Conservation (phyloP, 2,329 filamentous ascomycete species). For the Curvularia sp. region DNA sequence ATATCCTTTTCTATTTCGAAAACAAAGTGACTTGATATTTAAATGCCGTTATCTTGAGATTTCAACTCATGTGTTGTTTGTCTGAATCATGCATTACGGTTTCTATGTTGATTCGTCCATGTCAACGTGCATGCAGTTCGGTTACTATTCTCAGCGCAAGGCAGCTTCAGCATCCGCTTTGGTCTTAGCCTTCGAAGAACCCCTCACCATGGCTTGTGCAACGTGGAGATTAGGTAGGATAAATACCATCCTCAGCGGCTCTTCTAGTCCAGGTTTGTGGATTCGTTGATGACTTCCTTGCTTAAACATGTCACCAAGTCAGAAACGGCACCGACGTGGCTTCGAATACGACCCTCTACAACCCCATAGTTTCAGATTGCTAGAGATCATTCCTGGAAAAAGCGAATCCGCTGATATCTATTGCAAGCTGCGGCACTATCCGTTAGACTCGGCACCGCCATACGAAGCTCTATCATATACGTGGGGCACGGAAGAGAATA, state of each 20-base stretch:
- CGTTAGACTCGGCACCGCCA: constrained; percentile 14
- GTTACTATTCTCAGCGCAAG: background rate
- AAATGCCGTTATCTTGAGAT: background rate
- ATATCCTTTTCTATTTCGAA: background rate
- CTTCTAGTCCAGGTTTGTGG: background rate
- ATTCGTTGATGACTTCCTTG: background rate
- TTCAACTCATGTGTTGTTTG: too few relatives aligned
- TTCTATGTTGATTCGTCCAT: too few relatives aligned
- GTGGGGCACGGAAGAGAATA: constrained; percentile 3
- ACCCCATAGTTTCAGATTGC: constrained; percentile 13
- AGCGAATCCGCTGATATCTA: constrained; percentile 16
- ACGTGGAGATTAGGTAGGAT: background rate
- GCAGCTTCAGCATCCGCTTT: background rate
- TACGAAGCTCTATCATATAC: constrained; percentile 8
- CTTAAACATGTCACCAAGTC: constrained; percentile 7
- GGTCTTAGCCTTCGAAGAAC: background rate
- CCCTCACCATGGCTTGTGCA: background rate
- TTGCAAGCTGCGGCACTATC: constrained; percentile 14
- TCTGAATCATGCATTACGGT: too few relatives aligned
- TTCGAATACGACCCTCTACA: constrained; percentile 16
- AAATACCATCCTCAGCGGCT: background rate
- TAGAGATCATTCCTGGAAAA: constrained; percentile 13
- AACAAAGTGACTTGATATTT: background rate
- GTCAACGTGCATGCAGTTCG: background rate
- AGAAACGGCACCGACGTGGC: constrained; percentile 12